These are phyloP conservation scores for Bolboschoenoplectus hybrid DNA, from an alignment of 202 grass and related monocot species.

Conservation along the genomic window DNA sequence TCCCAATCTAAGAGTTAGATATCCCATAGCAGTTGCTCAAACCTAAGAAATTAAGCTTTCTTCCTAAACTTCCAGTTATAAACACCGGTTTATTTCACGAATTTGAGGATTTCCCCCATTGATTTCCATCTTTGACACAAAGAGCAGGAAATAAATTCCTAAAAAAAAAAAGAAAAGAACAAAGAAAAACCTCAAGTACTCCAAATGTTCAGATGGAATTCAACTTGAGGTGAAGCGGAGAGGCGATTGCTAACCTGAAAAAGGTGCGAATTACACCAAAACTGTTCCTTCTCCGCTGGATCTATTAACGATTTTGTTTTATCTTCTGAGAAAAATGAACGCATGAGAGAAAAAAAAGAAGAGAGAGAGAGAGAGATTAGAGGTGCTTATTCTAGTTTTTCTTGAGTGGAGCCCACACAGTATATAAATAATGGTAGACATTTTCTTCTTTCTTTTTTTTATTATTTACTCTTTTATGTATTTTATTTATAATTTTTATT, in stretches of 20 bases:
- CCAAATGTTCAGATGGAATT: background rate
- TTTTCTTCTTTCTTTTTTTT: background rate
- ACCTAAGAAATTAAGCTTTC: background rate
- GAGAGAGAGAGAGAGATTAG: background rate
- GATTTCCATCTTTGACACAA: background rate
- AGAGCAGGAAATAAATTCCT: background rate
- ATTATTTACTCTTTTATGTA: background rate
- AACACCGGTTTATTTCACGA: background rate
- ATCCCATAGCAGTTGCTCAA: background rate
- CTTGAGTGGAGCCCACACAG: slow-evolving; percentile 5
- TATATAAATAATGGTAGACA: background rate
- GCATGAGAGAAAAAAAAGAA: background rate
- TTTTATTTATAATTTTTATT: background rate
- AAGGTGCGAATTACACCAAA: background rate
- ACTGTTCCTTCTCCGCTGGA: background rate
- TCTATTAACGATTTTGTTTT: background rate
- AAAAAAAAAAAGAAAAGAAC: background rate
- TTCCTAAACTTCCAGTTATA: background rate
- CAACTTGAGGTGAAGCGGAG: background rate
- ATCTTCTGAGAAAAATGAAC: background rate
- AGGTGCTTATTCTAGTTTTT: slow-evolving; percentile 26
- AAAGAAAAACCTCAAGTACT: background rate
- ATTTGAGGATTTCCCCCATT: background rate
- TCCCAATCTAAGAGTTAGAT: background rate
- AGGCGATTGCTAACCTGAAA: slow-evolving; percentile 29